These are phyloP conservation scores for Pichia nakasei DNA, from an alignment of 805 yeast genomes.

Conservation along the genomic window DNA sequence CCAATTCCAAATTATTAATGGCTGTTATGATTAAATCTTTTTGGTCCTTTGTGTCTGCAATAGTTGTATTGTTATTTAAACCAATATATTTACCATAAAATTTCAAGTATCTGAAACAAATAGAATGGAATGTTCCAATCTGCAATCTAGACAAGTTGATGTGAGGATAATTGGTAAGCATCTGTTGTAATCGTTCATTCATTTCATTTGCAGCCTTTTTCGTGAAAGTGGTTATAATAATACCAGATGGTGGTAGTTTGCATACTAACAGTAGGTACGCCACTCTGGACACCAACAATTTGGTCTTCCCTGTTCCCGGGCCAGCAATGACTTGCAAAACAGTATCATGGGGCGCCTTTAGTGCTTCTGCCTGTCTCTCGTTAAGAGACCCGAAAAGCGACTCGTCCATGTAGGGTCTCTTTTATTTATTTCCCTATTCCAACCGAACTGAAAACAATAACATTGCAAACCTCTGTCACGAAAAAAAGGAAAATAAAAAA, in stretches of 20 bases:
- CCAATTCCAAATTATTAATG: slow-evolving; percentile 7
- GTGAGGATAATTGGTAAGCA: slow-evolving; percentile 26
- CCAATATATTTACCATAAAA: slow-evolving; percentile 43
- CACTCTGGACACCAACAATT: slow-evolving; percentile 71
- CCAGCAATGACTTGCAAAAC: slow-evolving; percentile 49
- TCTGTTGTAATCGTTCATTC: slow-evolving; percentile 44
- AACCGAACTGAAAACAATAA: not conserved
- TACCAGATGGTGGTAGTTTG: slow-evolving; percentile 46
- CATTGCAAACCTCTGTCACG: too few species aligned
- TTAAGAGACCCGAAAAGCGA: slow-evolving; percentile 24
- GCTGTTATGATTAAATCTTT: slow-evolving; percentile 31
- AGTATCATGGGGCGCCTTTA: slow-evolving; percentile 29
- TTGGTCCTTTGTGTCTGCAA: slow-evolving; percentile 62
- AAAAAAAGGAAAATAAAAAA: too few species aligned
- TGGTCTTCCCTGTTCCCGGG: slow-evolving; percentile 72
- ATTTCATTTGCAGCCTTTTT: slow-evolving; percentile 88
- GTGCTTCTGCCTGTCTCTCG: slow-evolving; percentile 35
- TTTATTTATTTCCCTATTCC: not conserved
- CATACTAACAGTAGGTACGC: slow-evolving; percentile 52
- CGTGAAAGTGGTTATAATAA: slow-evolving; percentile 88
- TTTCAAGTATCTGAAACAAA: slow-evolving; percentile 55
- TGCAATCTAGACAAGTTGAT: slow-evolving; percentile 36
- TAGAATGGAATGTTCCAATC: slow-evolving; percentile 87
- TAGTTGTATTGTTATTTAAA: slow-evolving; percentile 32
- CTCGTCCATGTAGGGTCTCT: not conserved